A percentile compares a stretch with the other conserved stretches of the same genome.
These are phyloP conservation scores for Coprinellus micaceus DNA, from an alignment of 768 basidiomycete genomes.

Conservation along the genomic window DNA sequence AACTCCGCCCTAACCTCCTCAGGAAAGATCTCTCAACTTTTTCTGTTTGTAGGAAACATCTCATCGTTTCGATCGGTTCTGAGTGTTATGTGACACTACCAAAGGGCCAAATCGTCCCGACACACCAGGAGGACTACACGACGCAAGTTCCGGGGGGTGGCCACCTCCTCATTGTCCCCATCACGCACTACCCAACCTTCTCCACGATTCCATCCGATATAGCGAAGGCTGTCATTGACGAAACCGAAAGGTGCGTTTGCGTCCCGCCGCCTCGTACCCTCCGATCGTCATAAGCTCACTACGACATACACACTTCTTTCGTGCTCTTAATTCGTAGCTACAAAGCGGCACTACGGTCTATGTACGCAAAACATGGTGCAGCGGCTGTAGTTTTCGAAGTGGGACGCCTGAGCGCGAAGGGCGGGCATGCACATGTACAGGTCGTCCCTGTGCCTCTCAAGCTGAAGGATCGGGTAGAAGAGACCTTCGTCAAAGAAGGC, in stretches of 20 bases:
- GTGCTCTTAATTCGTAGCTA: slow-evolving; percentile 46
- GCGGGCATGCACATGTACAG: slow-evolving; percentile 94
- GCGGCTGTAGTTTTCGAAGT: slow-evolving; percentile 85
- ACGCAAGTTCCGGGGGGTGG: slow-evolving; percentile 86
- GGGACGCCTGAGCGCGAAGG: slow-evolving; percentile 75
- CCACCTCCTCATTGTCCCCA: slow-evolving; percentile 90
- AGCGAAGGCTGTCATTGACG: slow-evolving; percentile 67
- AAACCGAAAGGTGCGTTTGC: slow-evolving; percentile 64
- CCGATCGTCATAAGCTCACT: not conserved
- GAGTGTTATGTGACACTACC: slow-evolving; percentile 97
- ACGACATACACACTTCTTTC: not conserved
- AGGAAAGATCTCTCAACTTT: not conserved
- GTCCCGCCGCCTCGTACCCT: not conserved
- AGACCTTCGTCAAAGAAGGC: slow-evolving; percentile 71
- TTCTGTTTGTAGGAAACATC: slow-evolving; percentile 79
- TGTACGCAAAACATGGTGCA: slow-evolving; percentile 68
- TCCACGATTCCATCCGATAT: slow-evolving; percentile 78
- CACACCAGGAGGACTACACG: slow-evolving; percentile 51
- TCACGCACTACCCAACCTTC: slow-evolving; percentile 90
- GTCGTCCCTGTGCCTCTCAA: slow-evolving; percentile 71
- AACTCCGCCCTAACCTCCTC: not conserved
- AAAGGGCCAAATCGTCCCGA: slow-evolving; percentile 91
- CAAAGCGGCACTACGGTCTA: slow-evolving; percentile 66
- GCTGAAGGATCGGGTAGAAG: slow-evolving; percentile 60
- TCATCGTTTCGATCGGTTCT: slow-evolving; percentile 88